Evolutionary conservation across 1,139 yeast genomes (phyloP), one percentile per base, ranked within the genome.

Genomic region (Magnusiomyces magnusii): DNA sequence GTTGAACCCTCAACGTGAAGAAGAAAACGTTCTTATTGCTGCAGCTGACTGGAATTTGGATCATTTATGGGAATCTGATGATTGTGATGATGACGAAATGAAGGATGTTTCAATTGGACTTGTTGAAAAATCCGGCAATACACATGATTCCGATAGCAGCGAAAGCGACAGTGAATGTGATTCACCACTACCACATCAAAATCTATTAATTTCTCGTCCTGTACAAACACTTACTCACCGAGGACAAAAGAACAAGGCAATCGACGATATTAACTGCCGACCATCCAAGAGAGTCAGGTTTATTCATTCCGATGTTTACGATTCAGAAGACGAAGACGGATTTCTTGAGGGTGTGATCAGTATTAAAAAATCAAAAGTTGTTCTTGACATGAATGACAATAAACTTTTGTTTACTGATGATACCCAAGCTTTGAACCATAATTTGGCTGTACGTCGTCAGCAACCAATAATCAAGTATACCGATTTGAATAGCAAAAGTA

Each of bases 11-110:
- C 67, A 58, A 51, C 58, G 55, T 17, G 53, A 60, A 31, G 78
- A 82, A 36, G 82, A 83, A 58, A 89, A 86, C 62, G 73, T 88
- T 57, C 76, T 87, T 3, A 75, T 90, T 51, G 87, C 95, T 0
- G 81, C 93, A 0, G 86, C 89, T 21, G 93, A 87, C 65, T 91
- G 97, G 97, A 86, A 89, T 67, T 88, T 86, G 66, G 85, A 83
- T 36, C 76, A 76, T 3, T 82, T 87, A 21, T 75, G 87, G 25
- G 82, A 84, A 57, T 83, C 81, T 2, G 78, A 60, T 27, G 28
- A 61, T n/a, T n/a, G n/a, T 25, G 61, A 61, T 51, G 59, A 63
- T 5, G 57, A 50, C 2, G 58, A 57, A 51, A 51, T 44, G 47
- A 57, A 36, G 17, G 28, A 23, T 25, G 56, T 55, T 39, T 28